A percentile compares a stretch with the other conserved stretches of the same genome.
These are phyloP conservation scores for Mercurialis annua DNA, from an alignment of 345 rosid species.

Conservation along the genomic window DNA sequence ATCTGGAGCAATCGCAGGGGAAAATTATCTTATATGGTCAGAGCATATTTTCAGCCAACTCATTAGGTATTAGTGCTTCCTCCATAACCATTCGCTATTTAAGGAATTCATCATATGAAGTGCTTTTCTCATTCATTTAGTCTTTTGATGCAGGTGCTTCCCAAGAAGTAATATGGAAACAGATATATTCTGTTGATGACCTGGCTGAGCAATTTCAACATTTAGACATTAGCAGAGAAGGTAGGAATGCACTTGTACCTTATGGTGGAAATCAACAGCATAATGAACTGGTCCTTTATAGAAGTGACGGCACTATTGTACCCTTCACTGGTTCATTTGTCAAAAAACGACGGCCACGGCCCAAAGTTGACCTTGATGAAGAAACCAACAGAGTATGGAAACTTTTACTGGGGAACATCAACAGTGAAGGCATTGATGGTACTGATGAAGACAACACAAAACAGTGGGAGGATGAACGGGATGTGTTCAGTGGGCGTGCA, in stretches of 20 bases:
- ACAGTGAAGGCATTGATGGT: slow-evolving; percentile 34
- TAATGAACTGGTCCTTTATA: slow-evolving; percentile 20
- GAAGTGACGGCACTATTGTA: slow-evolving; percentile 19
- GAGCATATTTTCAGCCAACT: slow-evolving; percentile 25
- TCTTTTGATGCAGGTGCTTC: slow-evolving; percentile 21
- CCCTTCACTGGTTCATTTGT: slow-evolving; percentile 17
- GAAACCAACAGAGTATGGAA: slow-evolving; percentile 32
- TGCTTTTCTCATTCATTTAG: slow-evolving; percentile 16
- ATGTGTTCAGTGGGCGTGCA: slow-evolving; percentile 24
- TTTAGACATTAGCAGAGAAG: slow-evolving; percentile 17
- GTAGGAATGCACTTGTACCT: slow-evolving; percentile 51
- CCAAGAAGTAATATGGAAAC: slow-evolving; percentile 4
- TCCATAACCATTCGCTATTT: neutral
- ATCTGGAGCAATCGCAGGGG: slow-evolving; percentile 35
- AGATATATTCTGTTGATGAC: slow-evolving; percentile 10
- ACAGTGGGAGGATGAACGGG: slow-evolving; percentile 34
- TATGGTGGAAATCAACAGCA: slow-evolving; percentile 18
- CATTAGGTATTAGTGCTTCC: slow-evolving; percentile 36
- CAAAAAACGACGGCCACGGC: slow-evolving; percentile 16
- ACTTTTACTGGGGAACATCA: slow-evolving; percentile 25
- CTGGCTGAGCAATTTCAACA: slow-evolving; percentile 14
- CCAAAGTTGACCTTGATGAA: slow-evolving; percentile 32
- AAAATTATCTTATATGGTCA: slow-evolving; percentile 26
- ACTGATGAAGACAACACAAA: slow-evolving; percentile 27
- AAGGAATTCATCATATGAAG: slow-evolving; percentile 7